A percentile compares a stretch with the other conserved stretches of the same genome.
Evolutionary conservation across 2,329 filamentous ascomycete genomes (phyloP).

Genomic region (Calonectria crousiana): DNA sequence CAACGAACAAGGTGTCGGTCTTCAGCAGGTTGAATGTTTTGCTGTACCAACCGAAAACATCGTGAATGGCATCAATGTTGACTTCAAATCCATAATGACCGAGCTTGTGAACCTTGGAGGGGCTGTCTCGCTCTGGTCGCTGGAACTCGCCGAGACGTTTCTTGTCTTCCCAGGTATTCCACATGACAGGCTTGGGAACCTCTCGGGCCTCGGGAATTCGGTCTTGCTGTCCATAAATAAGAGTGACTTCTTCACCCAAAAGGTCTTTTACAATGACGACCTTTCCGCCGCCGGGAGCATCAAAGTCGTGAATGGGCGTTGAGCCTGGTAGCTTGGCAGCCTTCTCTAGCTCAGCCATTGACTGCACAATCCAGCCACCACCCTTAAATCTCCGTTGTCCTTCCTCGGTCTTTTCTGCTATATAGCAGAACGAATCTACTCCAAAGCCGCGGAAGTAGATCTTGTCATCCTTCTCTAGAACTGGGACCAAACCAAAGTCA

Average conservation of each 20-base stretch:
- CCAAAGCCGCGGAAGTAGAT: slow-evolving; percentile 26
- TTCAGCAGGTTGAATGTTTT: slow-evolving; percentile 13
- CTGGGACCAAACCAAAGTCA: slow-evolving; percentile 16
- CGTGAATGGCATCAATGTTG: neutral
- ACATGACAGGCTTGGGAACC: slow-evolving; percentile 22
- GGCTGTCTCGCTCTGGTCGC: slow-evolving; percentile 17
- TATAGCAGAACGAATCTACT: slow-evolving; percentile 18
- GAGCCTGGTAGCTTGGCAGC: slow-evolving; percentile 20
- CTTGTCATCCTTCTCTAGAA: slow-evolving; percentile 20
- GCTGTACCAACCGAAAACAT: slow-evolving; percentile 14
- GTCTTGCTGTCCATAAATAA: slow-evolving; percentile 17
- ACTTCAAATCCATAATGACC: slow-evolving; percentile 26
- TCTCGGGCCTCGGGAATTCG: slow-evolving; percentile 15
- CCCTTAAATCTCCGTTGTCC: slow-evolving; percentile 13
- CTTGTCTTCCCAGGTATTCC: slow-evolving; percentile 27
- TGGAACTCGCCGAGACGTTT: slow-evolving; percentile 18
- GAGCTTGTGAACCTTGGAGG: slow-evolving; percentile 22
- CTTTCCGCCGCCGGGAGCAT: slow-evolving; percentile 16
- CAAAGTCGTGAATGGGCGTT: slow-evolving; percentile 15
- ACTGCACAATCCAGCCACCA: slow-evolving; percentile 22
- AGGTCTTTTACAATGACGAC: slow-evolving; percentile 13
- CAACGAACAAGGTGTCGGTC: slow-evolving; percentile 9
- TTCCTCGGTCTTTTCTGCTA: slow-evolving; percentile 21
- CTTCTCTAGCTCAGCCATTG: slow-evolving; percentile 20
- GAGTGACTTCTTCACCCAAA: slow-evolving; percentile 10